Conservation (phyloP, 1,284 basidiomycete species). For the Microbotryomycetes sp. region DNA sequence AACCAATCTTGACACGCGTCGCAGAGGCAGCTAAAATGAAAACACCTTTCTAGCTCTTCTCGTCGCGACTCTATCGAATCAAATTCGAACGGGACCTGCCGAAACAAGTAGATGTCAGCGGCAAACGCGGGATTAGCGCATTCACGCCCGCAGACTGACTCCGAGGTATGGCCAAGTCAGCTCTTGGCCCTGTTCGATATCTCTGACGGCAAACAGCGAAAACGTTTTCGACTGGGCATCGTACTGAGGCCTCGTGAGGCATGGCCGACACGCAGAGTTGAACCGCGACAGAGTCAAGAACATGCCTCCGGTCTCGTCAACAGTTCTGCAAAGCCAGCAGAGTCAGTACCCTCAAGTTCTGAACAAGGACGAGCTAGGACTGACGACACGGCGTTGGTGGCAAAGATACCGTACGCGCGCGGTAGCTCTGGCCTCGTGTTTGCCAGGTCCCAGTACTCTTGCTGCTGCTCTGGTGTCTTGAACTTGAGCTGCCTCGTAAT, state of each 20-base stretch:
- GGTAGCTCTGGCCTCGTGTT: conserved; percentile 30
- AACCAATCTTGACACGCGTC: conserved; percentile 4
- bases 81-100: conserved; percentile 16
- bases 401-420: conserved; percentile 27
- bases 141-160: no score
- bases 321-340: conserved; percentile 4
- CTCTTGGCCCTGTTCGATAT: conserved; percentile 28
- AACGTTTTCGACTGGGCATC: conserved; percentile 10
- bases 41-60: conserved; percentile 32
- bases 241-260: conserved; percentile 28
- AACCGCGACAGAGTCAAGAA: conserved; percentile 30
- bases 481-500: conserved; percentile 11
- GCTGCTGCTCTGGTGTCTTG: conserved; percentile 14
- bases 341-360: neutral
- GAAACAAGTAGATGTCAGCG: neutral
- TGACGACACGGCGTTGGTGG: conserved; percentile 33
- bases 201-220: conserved; percentile 18
- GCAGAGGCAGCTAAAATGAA: conserved; percentile 26
- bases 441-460: conserved; percentile 23
- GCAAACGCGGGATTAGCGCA: neutral
- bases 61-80: conserved; percentile 9
- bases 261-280: conserved; percentile 32
- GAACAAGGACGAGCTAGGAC: neutral
- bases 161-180: conserved; percentile 22
- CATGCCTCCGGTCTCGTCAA: conserved; percentile 28